Evolutionary conservation across 2,329 filamentous ascomycete species (phyloP), one percentile per base, ranked within the genome.

Genomic region (Beauveria varroae): DNA sequence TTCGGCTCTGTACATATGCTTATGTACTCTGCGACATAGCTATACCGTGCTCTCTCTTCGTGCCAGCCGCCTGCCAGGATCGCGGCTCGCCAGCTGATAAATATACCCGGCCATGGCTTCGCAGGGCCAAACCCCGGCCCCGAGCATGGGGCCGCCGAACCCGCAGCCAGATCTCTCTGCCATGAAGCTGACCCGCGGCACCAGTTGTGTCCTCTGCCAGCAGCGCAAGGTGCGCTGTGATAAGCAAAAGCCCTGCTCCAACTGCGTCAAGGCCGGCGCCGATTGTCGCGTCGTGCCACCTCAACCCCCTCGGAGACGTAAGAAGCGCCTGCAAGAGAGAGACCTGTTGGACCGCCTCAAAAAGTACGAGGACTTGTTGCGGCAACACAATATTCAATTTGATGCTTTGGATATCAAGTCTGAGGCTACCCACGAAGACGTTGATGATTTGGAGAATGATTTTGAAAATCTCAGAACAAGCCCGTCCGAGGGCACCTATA

Each of bases 161-260:
- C 65, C 67, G 52, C 64, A 66, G 28, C 65, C 64, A 63, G 80
- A 82, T 63, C 68, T 76, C 58, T 75, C 77, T 44, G 72, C 75
- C 60, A 71, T 81, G 66, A 85, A 85, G 71, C 72, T 85, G 66
- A 85, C 82, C 44, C 78, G 83, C 55, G 82, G 82, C 62, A 82
- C 83, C 64, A 84, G 82, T 63, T 93, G 90, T 68, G 80, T 90
- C 16, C 79, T 86, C 22, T 93, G 90, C 69, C 88, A 92, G 70
- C 87, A 89, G 70, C 84, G 88, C 63, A 91, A 91, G 71, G 82
- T 91, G 47, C 86, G 86, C 63, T 91, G 89, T 72, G 86, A 91
- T 72, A 88, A 87, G 73, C 84, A 81, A 66, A 86, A 86, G 72
- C 88, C 88, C 18, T 91, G 89, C 69, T 78, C 81, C 67, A 87